Evolutionary conservation across 2,329 filamentous ascomycete species (phyloP).

Genomic region (Colletotrichum falcatum): DNA sequence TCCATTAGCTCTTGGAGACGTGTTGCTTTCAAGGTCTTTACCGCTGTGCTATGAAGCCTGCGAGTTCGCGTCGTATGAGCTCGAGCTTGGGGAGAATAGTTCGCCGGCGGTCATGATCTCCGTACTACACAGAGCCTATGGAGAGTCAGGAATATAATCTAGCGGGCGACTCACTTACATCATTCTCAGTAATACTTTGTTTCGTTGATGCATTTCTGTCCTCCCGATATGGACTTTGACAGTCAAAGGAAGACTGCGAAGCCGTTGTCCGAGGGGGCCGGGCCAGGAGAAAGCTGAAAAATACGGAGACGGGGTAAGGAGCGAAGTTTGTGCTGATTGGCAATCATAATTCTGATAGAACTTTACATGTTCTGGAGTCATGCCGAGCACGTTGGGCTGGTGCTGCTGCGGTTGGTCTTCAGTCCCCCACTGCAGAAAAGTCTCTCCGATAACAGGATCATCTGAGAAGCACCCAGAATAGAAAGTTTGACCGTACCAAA

Average conservation of each 20-base stretch:
- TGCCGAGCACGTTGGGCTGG: background rate
- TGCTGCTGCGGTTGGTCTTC: background rate
- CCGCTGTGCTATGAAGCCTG: background rate
- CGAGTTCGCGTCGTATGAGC: background rate
- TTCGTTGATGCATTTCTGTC: background rate
- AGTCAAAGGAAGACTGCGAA: background rate
- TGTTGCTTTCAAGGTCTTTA: background rate
- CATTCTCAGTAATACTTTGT: background rate
- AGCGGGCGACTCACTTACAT: background rate
- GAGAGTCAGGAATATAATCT: background rate
- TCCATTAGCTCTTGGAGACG: background rate
- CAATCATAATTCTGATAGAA: background rate
- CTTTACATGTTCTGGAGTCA: background rate
- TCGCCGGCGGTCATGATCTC: background rate
- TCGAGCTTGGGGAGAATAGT: background rate
- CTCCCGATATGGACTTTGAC: background rate
- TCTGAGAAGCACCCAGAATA: background rate
- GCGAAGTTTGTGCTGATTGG: background rate
- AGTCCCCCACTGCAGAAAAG: background rate
- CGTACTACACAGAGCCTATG: background rate
- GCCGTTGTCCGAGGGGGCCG: background rate
- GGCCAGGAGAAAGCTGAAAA: background rate
- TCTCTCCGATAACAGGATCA: background rate
- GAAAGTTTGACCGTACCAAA: background rate
- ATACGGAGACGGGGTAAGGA: background rate